phyloP scores from a whole-genome alignment of 495 filamentous ascomycete genomes.

The Aspergillus nidulans region DNA sequence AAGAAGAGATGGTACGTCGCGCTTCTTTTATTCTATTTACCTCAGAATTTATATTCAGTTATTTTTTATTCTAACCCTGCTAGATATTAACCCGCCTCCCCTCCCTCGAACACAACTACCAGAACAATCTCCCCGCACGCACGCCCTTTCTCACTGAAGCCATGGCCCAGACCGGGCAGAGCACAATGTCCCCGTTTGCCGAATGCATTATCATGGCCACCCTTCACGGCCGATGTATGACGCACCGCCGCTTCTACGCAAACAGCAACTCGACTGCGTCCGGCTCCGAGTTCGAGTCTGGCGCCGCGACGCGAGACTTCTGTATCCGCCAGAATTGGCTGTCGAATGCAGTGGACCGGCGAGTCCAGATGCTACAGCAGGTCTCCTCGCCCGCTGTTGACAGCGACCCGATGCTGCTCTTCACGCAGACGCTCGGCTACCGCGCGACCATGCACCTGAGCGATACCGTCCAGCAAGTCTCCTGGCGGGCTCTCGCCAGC shows the following conservation, averaged over 20 bases:
- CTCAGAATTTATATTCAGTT: too few relatives aligned
- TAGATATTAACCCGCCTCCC: conserved; percentile 39
- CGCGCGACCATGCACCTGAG: too few relatives aligned
- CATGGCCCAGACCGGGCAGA: conserved; percentile 22
- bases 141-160: conserved; percentile 41
- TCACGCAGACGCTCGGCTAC: neutral
- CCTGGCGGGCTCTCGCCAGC: too few relatives aligned
- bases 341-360: conserved; percentile 28
- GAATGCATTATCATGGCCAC: conserved; percentile 43
- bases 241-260: conserved; percentile 26
- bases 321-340: conserved; percentile 44
- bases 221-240: conserved; percentile 38
- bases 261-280: conserved; percentile 1
- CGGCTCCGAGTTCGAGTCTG: conserved; percentile 11
- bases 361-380: conserved; percentile 16
- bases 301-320: conserved; percentile 25
- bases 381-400: neutral
- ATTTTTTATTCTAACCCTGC: neutral
- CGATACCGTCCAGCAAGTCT: too few relatives aligned
- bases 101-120: conserved; percentile 42
- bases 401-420: neutral
- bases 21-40: neutral
- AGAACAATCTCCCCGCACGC: conserved; percentile 36
- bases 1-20: conserved; percentile 39
- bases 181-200: conserved; percentile 33